Evolutionary conservation across 371 early-diverging fungal species (phyloP), one percentile per base, ranked within the genome.

Genomic region (Mortierella sp.): DNA sequence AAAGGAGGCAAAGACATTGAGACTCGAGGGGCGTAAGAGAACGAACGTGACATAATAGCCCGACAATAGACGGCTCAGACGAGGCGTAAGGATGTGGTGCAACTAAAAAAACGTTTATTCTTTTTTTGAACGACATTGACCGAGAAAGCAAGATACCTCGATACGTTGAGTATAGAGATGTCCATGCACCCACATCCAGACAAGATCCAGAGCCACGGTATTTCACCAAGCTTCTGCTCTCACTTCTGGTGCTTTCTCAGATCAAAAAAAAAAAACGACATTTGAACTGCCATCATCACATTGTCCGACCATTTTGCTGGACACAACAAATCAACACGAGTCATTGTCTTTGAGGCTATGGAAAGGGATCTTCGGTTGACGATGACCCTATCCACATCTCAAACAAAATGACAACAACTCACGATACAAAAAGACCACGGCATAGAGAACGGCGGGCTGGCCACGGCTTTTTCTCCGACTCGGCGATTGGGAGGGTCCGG

Each of bases 301-400:
- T 46, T 7, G 18, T 48, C 26, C 26, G 24, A 8, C n/a, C 5
- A 23, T 48, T 48, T 24, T 48, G 49, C 16, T 10, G 13, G 31
- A 27, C 16, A 51, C 14, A 41, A 19, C 49, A 63, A 23, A 42
- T 38, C 38, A 47, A 51, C 43, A 42, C n/a, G 63, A 67, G 73
- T 54, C 73, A 64, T 73, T 73, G 68, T 42, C 49, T 61, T 48
- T 38, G 46, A 63, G 59, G 52, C 28, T 23, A 53, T 45, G 34
- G 64, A 55, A 63, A 57, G 64, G 18, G 46, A 45, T 38, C 64
- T 62, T 68, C 74, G 74, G 74, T 74, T 74, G 74, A 74, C 74
- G 74, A 74, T 42, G 52, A 51, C 39, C 42, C 51, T 57, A 61
- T 58, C 62, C 67, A 62, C 48, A 58, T 30, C 61, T 61, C 58